Base-by-base conservation (phyloP, 139 green algal genomes). In the Haematococcus lacustris region DNA sequence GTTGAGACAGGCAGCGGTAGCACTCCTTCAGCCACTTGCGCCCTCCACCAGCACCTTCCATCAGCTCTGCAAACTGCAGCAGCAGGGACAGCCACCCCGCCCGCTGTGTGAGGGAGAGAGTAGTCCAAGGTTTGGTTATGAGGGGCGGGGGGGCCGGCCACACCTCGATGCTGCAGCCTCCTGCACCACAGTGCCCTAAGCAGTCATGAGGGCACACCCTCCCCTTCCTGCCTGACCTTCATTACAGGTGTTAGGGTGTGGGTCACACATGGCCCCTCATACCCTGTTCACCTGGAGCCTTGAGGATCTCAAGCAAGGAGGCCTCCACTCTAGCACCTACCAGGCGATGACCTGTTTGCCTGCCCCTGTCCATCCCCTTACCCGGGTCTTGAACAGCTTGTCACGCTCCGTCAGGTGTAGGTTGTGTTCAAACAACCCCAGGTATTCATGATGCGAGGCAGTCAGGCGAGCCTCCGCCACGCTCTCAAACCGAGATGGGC, bases 1-100 rank as follows among this genome's bases (percentile, higher is more conserved):
- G 66, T 71, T 71, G 68, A 38, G 73, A 79, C 43, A 86, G 70
- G 3, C 37, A 38, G 0, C 57, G 40, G 51, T 86, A 86, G 71
- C 76, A 83, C 13, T 79, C 59, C 64, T 51, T 30, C n/a, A 76
- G 51, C 23, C 69, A 41, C 69, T 30, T 39, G 39, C 69, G 62
- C 6, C 34, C 68, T 73, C 50, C 57, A 66, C 38, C n/a, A 69
- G 60, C 59, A 43, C 34, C 30, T 66, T 37, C 38, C 73, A 23
- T n/a, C 40, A 47, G 25, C 39, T 40, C 21, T 37, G 66, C 6
- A 61, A 40, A 38, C 57, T 3, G 26, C 41, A 5, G 38, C 38
- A 51, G 38, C 66, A 71, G 28, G 38, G 4, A 51, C 38, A 32
- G 13, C 3, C 38, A 59, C 25, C 17, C 39, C 28, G 28, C 17